phyloP scores from a whole-genome alignment of 2,329 filamentous ascomycete genomes.

The Ceratocystis lukuohia region DNA sequence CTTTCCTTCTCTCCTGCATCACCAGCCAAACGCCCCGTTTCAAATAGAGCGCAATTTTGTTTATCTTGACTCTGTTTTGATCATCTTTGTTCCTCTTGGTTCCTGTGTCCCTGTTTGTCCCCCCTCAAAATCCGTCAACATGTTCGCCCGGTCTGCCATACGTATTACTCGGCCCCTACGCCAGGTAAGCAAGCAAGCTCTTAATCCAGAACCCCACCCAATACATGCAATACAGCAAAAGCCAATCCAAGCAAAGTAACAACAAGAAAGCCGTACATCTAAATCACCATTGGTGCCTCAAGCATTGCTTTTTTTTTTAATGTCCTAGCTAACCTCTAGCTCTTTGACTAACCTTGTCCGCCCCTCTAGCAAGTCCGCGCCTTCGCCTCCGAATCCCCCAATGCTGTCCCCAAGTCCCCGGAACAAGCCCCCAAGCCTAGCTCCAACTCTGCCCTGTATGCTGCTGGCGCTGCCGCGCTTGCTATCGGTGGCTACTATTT shows the following conservation, averaged over 20 bases:
- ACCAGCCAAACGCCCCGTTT: neutral
- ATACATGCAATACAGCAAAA: conserved; percentile 23
- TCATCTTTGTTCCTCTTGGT: neutral
- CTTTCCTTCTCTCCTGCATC: neutral
- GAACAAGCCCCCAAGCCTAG: conserved; percentile 38
- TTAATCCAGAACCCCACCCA: conserved; percentile 18
- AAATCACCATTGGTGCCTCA: neutral
- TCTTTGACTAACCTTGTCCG: conserved; percentile 6
- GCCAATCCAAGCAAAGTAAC: neutral
- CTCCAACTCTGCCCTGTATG: conserved; percentile 47
- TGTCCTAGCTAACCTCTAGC: neutral
- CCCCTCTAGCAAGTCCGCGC: conserved; percentile 33
- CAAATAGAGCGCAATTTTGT: neutral
- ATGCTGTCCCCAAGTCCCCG: conserved; percentile 31
- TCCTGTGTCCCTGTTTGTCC: conserved; percentile 10
- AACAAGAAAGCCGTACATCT: too few species aligned
- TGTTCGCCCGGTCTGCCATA: conserved; percentile 55
- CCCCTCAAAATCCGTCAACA: conserved; percentile 28
- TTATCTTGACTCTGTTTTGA: neutral
- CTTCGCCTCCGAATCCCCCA: conserved; percentile 46
- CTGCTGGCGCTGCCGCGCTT: conserved; percentile 44
- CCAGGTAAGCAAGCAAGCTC: conserved; percentile 37
- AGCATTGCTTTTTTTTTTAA: neutral
- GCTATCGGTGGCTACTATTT: conserved; percentile 47
- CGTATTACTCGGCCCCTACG: conserved; percentile 51